Evolutionary conservation across 148 eudicot species (phyloP), one percentile per base, ranked within the genome.

Genomic region (Heliamphora exappendiculata): DNA sequence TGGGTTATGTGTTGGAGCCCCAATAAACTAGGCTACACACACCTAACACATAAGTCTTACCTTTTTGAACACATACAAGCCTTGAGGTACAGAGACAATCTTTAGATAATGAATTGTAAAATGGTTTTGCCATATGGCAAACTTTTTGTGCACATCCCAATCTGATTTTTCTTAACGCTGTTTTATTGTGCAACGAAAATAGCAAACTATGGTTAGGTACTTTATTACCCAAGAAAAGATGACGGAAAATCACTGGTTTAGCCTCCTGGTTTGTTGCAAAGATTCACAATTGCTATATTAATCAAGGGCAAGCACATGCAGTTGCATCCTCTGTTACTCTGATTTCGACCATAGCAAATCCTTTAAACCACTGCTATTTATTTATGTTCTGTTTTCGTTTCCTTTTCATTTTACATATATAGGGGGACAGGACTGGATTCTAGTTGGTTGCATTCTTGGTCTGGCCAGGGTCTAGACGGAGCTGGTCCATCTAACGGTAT

Each of bases 401-500:
- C 50, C 29, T 63, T 19, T 67, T 59, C 13, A 20, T 82, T 7
- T 34, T 9, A 22, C 41, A 9, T 71, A 71, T 81, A 26, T 69
- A 94, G 97, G 86, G 89, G 86, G 73, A 78, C 89, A 50, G 97
- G 92, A 59, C 42, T 82, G 57, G 90, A 90, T 73, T 75, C 94
- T 53, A 81, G 86, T 76, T 94, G 98, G 98, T 78, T 92, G 81
- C 85, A 79, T 31, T 81, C 90, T 3, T 89, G 85, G 93, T 79
- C 83, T 54, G 79, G 85, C 70, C 93, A 86, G 74, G 88, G 92
- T 69, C 80, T 87, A 73, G 98, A 95, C 79, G 94, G 94, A 75
- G 96, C 97, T 12, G 97, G 96, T 50, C 96, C 98, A 28, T 94
- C 98, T 3, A 88, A 79, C 53, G 86, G 88, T 78, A 81, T 78